Evolutionary conservation across 805 yeast genomes (phyloP), one percentile per base, ranked within the genome.

Genomic region (Vanderwaltozyma yarrowii): DNA sequence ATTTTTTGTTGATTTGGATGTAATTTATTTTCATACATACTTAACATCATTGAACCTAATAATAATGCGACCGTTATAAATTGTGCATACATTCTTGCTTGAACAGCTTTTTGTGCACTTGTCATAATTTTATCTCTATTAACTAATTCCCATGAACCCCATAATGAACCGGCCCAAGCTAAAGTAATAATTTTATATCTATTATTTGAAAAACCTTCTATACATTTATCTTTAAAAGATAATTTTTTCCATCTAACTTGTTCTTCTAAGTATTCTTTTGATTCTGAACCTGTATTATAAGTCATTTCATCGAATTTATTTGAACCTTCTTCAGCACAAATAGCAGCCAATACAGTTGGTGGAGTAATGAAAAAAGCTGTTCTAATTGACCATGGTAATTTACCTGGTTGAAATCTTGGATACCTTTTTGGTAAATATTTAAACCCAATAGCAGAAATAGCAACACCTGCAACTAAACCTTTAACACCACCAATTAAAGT

Each of bases 51-150:
- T 0, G 92, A 75, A 17, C 78, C 86, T 38, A 84, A 60, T 46
- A 84, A 63, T 44, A 84, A 63, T 10, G 72, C 71, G 38, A 85
- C 87, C 2, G 94, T 81, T 38, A 82, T 62, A 46, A 80, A 83
- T 61, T 85, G 94, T 10, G 94, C 94, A 56, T 84, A 84, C 82
- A 84, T 84, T 73, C 94, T 78, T 24, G 94, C 94, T 56, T 80
- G 88, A 25, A 81, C 92, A 35, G 82, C 74, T 59, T 82, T 85
- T 64, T 85, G 94, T 5, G 92, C 64, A 45, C 69, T 71, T 38
- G 84, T 73, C 80, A 85, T 72, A 56, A 77, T 65, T 45, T 76
- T 78, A 58, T 85, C 95, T 49, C 71, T 73, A 63, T 82, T 78
- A 37, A 82, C 85, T 32, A 65, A 51, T 33, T 62, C 73, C 85